Conservation (phyloP, 73 alveolate species). For the Symbiodinium pilosum region DNA sequence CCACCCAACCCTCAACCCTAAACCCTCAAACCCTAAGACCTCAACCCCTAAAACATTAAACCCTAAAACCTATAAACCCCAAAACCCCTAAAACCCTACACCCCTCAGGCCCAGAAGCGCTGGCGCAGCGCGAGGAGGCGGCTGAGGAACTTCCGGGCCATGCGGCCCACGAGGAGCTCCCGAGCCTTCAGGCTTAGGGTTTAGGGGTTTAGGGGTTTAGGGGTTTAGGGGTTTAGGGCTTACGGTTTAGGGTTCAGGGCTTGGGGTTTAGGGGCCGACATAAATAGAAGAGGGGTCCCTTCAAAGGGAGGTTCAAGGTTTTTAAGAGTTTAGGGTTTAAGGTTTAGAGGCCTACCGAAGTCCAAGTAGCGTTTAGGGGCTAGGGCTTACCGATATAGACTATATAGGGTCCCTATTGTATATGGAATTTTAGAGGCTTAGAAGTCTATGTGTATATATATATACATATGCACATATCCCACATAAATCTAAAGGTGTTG, state of each 20-base stretch:
- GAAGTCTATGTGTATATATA: too few relatives aligned
- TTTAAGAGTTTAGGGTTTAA: background rate
- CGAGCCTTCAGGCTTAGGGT: constrained; percentile 1
- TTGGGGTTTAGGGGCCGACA: background rate
- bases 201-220: too few relatives aligned
- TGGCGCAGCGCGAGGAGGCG: constrained; percentile 76
- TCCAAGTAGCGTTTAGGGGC: too few relatives aligned
- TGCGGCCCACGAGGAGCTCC: constrained; percentile 73
- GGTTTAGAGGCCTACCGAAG: too few relatives aligned
- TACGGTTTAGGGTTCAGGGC: background rate
- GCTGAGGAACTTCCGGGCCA: constrained; percentile 73
- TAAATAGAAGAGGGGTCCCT: background rate
- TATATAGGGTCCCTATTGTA: too few relatives aligned
- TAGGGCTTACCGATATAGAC: too few relatives aligned
- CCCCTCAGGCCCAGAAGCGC: constrained; percentile 18
- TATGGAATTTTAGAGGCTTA: too few relatives aligned
- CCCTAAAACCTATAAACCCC: background rate
- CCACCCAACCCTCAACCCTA: background rate
- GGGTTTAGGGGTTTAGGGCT: background rate
- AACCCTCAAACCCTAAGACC: background rate
- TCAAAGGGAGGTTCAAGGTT: background rate
- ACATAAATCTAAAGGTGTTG: too few relatives aligned
- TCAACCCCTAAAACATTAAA: background rate
- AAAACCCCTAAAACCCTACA: background rate
- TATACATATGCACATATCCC: too few relatives aligned